These are phyloP conservation scores for Ramalina peruviana DNA, from an alignment of 495 filamentous ascomycete genomes.

Conservation along the genomic window DNA sequence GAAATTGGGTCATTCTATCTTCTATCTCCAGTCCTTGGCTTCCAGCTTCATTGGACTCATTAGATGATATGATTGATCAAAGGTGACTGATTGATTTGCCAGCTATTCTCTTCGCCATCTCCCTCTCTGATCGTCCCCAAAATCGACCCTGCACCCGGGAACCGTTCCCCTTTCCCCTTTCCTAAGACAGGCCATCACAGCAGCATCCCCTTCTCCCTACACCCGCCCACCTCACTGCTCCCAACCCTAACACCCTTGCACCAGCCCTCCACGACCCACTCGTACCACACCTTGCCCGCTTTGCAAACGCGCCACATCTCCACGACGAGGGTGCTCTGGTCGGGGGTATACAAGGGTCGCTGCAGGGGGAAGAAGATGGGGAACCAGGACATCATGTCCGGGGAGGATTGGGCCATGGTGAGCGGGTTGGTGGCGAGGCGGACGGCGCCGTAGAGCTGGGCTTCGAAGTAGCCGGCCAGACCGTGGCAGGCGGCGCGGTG, in stretches of 20 bases:
- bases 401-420: constrained; percentile 81
- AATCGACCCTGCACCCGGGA: too few species aligned
- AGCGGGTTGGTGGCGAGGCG: constrained; percentile 90
- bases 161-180: too few species aligned
- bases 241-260: constrained; percentile 7
- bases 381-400: constrained; percentile 98
- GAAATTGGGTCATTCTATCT: too few species aligned
- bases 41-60: too few species aligned
- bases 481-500: constrained; percentile 79
- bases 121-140: too few species aligned
- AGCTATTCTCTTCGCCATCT: too few species aligned
- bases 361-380: constrained; percentile 95
- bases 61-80: too few species aligned
- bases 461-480: constrained; percentile 90
- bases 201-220: too few species aligned
- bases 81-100: too few species aligned
- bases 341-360: constrained; percentile 80
- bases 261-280: constrained; percentile 76
- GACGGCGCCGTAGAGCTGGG: constrained; percentile 67
- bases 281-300: constrained; percentile 94
- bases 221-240: too few species aligned
- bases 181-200: too few species aligned
- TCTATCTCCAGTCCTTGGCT: too few species aligned
- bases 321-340: constrained; percentile 69
- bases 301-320: constrained; percentile 94